Evolutionary conservation across 2,329 filamentous ascomycete species (phyloP), one percentile per base, ranked within the genome.

Genomic region (Aspergillus latus): DNA sequence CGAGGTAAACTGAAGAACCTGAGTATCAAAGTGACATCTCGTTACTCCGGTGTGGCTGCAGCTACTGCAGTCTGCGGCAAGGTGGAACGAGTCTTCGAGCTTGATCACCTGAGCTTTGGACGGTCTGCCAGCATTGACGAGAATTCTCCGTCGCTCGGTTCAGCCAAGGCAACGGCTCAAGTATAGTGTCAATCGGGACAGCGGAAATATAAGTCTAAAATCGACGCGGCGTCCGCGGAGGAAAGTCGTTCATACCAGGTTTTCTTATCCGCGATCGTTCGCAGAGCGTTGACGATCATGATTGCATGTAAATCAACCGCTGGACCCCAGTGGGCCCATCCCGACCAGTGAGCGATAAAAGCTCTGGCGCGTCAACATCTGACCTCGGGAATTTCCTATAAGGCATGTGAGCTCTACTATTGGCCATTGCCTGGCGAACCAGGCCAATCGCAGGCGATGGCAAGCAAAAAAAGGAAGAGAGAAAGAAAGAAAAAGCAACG

Each of bases 11-110:
- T 28, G 16, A 28, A 29, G 43, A 32, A n/a, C 26, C 30, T 29
- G n/a, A 37, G 5, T 32, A 4, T 15, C 30, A 30, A 51, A 29
- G 21, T 48, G 15, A 48, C 36, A 30, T 48, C 8, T 56, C 46
- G 36, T 28, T 56, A 54, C 39, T 60, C 61, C 63, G 65, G 66
- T 69, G 66, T 69, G 67, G 67, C 65, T 64, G 68, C 62, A 67
- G 65, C 61, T 52, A 44, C 57, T 52, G 53, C 49, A 39, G 46
- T 47, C 57, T 52, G 53, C 49, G 40, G 46, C 49, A 53, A 62
- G 54, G 45, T 61, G 58, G 56, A 54, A 62, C 56, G 55, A 57
- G 52, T 54, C 58, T 59, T 55, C 55, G 51, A 53, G 52, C 34
- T 55, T 47, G 52, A 52, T 62, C 58, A 63, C 51, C 58, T 62